A percentile compares a stretch with the other conserved stretches of the same genome.
phyloP scores from a whole-genome alignment of 2,329 filamentous ascomycete species.

The Arachnomyces sp. region DNA sequence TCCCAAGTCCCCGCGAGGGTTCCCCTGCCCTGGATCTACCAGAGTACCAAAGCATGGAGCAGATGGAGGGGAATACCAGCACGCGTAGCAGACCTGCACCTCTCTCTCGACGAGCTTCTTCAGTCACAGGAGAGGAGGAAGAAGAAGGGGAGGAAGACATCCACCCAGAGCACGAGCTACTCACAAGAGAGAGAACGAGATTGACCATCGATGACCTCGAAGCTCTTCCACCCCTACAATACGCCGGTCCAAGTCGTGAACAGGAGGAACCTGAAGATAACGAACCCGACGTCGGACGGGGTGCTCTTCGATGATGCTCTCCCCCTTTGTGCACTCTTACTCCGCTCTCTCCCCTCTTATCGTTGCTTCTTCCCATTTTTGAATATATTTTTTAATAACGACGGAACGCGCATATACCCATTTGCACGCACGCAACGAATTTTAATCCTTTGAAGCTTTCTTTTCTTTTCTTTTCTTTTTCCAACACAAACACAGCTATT shows the following conservation, averaged over 20 bases:
- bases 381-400: no score
- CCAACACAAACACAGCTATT: no score
- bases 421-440: no score
- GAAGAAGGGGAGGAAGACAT: neutral
- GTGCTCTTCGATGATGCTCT: neutral
- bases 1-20: constrained; percentile 23
- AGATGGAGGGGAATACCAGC: constrained; percentile 27
- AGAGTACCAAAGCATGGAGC: constrained; percentile 41
- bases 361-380: no score
- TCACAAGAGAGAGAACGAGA: neutral
- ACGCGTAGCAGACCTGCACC: constrained; percentile 25
- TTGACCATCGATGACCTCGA: constrained; percentile 4
- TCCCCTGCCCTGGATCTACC: constrained; percentile 31
- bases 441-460: no score
- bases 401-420: no score
- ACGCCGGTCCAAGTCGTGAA: neutral
- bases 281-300: neutral
- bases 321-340: no score
- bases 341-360: no score
- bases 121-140: neutral
- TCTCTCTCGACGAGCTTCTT: constrained; percentile 8
- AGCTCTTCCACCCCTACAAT: neutral
- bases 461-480: no score
- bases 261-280: neutral
- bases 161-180: neutral